phyloP scores from a whole-genome alignment of 2,329 filamentous ascomycete species.

The Scedosporium boydii region DNA sequence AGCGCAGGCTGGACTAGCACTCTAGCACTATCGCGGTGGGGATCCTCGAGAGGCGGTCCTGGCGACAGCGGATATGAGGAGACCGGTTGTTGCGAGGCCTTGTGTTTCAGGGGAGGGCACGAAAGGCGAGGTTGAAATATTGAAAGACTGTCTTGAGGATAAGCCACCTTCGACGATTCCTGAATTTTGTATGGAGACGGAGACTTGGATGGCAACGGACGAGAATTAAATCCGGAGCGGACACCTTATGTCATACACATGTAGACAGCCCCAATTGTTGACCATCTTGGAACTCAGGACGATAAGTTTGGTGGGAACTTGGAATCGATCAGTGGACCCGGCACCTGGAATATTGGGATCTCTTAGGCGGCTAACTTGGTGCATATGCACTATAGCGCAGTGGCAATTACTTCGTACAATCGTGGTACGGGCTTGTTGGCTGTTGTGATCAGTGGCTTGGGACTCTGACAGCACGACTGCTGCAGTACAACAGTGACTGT shows the following conservation, averaged over 20 bases:
- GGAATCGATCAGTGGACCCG: no score
- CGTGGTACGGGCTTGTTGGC: no score
- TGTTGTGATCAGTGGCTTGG: no score
- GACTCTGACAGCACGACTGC: no score
- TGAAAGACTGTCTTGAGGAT: background rate
- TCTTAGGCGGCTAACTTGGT: no score
- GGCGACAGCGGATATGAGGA: background rate
- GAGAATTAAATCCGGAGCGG: background rate
- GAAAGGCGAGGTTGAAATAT: background rate
- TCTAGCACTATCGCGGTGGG: background rate
- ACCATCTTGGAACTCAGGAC: background rate
- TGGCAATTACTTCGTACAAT: no score
- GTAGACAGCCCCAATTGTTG: background rate
- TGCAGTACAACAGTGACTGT: no score
- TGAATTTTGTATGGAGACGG: background rate
- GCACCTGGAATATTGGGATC: no score
- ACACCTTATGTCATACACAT: background rate
- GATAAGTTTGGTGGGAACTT: no score
- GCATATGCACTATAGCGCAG: no score
- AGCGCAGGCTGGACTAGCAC: background rate
- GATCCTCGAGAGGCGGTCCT: background rate
- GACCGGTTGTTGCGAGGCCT: background rate
- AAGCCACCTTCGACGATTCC: background rate
- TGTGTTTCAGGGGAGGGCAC: background rate
- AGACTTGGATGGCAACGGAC: background rate